phyloP scores from a whole-genome alignment of 257 asterid species.

The Solanum bulbocastanum region DNA sequence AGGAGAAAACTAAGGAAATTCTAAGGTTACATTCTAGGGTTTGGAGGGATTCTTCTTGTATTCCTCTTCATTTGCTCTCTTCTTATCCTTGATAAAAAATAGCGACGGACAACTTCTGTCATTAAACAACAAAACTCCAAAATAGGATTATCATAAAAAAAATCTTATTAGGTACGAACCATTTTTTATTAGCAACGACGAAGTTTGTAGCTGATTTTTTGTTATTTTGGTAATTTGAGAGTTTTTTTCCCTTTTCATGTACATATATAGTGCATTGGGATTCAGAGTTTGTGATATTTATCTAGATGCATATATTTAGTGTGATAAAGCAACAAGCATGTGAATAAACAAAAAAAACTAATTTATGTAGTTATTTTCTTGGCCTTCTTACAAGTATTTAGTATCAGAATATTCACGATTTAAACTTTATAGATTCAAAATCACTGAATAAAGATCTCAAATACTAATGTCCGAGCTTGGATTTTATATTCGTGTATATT shows the following conservation, averaged over 20 bases:
- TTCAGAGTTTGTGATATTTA: background rate
- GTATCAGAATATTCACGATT: background rate
- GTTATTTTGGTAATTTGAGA: background rate
- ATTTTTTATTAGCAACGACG: background rate
- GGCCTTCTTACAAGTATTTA: background rate
- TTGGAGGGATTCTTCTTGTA: slow-evolving; percentile 59
- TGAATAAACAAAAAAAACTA: background rate
- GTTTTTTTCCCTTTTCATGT: background rate
- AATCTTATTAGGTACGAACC: background rate
- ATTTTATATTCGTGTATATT: background rate
- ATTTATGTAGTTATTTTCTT: background rate
- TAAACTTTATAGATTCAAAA: background rate
- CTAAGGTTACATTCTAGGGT: slow-evolving; percentile 54
- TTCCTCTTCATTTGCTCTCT: slow-evolving; percentile 45
- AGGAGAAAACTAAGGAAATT: slow-evolving; percentile 47
- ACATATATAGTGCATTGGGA: background rate
- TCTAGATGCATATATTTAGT: background rate
- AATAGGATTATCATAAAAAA: background rate
- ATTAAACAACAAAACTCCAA: background rate
- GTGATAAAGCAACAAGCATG: background rate
- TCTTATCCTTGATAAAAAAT: slow-evolving; percentile 30
- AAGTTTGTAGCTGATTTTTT: background rate
- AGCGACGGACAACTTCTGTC: background rate
- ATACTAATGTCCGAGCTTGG: no score
- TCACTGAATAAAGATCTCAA: background rate